Evolutionary conservation across 345 rosid species (phyloP), one percentile per base, ranked within the genome.

Genomic region (Eucalyptus curtisii): DNA sequence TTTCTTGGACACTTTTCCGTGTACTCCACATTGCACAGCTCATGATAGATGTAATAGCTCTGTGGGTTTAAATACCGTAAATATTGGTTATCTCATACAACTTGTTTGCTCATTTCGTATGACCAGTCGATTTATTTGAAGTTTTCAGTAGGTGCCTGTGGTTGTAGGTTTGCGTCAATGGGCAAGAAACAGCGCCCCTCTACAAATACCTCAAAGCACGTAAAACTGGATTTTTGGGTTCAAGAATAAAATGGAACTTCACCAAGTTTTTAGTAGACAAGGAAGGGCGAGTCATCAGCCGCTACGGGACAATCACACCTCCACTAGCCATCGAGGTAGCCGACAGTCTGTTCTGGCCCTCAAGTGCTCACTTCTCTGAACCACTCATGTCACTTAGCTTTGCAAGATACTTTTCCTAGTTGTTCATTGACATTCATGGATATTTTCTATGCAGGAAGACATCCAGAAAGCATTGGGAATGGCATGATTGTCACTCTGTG

Each of bases 201-300:
- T 97, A 93, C 94, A 95, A 93, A 87, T 97, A 96, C 90, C 98
- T 97, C 86, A 97, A 96, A 93, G 90, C 98, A 19, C 93, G 89
- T 79, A 92, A 91, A 91, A n/a, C 88, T 47, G 93, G 98, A 87
- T 91, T 90, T 87, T 4, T 96, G 14, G 96, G 99, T 37, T 88
- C 94, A 85, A 91, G 98, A 91, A 95, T 97, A 90, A 96, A 94
- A 90, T 97, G 99, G 99, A 97, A 96, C 89, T 97, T 97, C 89
- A 96, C 98, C 84, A 97, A 97, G 94, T 97, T 97, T 89, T 91
- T 97, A 89, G 90, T 96, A n/a, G 92, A 92, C 53, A 96, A 90
- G 91, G 96, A 96, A 64, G 99, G 99, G 33, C 89, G 33, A 25
- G 96, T 94, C 89, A 91, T 96, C 53, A 86, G 52, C 49, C 99